Base-by-base conservation (phyloP, 1,284 basidiomycete species). In the Irpex rosettiformis region DNA sequence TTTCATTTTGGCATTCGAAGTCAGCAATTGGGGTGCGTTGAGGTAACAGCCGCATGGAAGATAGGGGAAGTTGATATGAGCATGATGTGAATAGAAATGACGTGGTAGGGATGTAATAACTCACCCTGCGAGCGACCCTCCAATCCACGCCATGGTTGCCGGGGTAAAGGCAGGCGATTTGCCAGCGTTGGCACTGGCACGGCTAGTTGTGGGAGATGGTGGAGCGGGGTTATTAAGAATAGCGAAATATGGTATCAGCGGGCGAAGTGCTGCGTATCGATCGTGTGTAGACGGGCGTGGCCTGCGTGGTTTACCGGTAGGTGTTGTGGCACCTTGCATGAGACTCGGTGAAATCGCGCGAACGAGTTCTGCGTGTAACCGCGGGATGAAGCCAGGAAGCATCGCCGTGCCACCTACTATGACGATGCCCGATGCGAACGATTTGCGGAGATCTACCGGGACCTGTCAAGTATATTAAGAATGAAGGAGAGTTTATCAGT, bases 361-460 rank as follows among this genome's bases (percentile, higher is more conserved):
- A 1, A 90, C 69, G 27, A 98, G 78, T 66, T 96, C 89, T 3
- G 79, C 72, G 29, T 93, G 88, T 21, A 98, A 79, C 2, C 96
- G 87, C 5, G 89, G 85, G 45, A 96, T 91, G 72, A 98, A 94
- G 0, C 94, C 94, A 0, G 96, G 94, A 1, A 99, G 75, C 86
- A 94, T 94, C 1, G 91, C 80, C 1, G 93, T 95, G 3, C 97
- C 96, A 3, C 96, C 96, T 0, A 84, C 82, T 13, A 98, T 81
- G 33, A 98, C 80, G 37, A 98, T 86, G 2, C 88, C 89, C 0
- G 88, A 88, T 1, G 87, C 86, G 66, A 98, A 79, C 0, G 85
- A 85, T 67, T 87, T 86, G 11, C 94, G 85, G 18, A 97, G 81
- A 72, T 98, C 96, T 16, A 96, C 82, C 0, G 96, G 94, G 0